phyloP scores from a whole-genome alignment of 805 yeast genomes.

The Barnettozyma wickerhamii region DNA sequence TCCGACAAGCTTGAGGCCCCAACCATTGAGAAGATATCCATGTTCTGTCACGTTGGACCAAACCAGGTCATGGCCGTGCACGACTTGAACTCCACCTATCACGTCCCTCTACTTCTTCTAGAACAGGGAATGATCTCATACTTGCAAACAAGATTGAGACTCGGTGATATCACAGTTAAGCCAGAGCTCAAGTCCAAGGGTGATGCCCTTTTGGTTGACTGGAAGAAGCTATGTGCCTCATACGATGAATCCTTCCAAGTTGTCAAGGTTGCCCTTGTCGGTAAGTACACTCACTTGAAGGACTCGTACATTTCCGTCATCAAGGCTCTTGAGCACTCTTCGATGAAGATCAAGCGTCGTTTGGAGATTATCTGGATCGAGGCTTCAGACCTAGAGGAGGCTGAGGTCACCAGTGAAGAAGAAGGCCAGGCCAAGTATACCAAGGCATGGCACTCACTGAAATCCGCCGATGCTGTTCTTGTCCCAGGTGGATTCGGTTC shows the following conservation, averaged over 20 bases:
- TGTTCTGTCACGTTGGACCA: constrained; percentile 99
- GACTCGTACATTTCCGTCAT: constrained; percentile 94
- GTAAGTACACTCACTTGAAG: constrained; percentile 93
- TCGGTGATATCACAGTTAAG: constrained; percentile 44
- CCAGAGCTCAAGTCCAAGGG: constrained; percentile 61
- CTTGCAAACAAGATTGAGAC: constrained; percentile 61
- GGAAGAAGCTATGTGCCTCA: constrained; percentile 75
- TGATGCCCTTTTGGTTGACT: constrained; percentile 59
- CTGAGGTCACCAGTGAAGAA: constrained; percentile 54
- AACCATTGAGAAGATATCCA: constrained; percentile 93
- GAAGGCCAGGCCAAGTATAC: constrained; percentile 80
- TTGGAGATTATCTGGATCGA: constrained; percentile 95
- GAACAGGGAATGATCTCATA: constrained; percentile 82
- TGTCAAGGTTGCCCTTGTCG: constrained; percentile 93
- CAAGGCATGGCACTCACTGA: constrained; percentile 91
- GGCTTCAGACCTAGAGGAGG: constrained; percentile 80
- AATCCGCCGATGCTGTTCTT: constrained; percentile 92
- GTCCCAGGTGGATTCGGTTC: constrained; percentile 99
- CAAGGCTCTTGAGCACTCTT: constrained; percentile 91
- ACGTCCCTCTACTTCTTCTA: constrained; percentile 86
- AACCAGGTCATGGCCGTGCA: constrained; percentile 96
- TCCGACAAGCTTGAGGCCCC: constrained; percentile 71
- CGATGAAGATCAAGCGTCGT: constrained; percentile 83
- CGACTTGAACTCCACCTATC: constrained; percentile 95
- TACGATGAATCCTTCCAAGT: constrained; percentile 82